phyloP scores from a whole-genome alignment of 2,329 filamentous ascomycete species.

The Penicillium sp. region DNA sequence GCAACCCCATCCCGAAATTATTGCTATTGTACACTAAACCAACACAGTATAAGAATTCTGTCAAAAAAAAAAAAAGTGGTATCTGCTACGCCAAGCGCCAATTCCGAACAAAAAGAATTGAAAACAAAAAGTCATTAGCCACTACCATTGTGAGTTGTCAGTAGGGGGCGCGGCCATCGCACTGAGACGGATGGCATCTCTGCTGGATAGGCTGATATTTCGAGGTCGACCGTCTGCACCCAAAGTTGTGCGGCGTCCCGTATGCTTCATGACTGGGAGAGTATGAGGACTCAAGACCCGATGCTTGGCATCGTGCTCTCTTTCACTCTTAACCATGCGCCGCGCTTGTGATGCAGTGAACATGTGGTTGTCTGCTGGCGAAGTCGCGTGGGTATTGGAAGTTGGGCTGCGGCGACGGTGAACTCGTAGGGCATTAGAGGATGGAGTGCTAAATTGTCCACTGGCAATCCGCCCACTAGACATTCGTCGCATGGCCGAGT shows the following conservation, averaged over 20 bases:
- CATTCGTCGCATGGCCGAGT: slow-evolving; percentile 57
- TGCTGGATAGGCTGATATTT: slow-evolving; percentile 38
- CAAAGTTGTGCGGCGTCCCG: slow-evolving; percentile 43
- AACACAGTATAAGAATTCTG: neutral
- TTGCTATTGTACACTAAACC: neutral
- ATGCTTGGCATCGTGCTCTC: slow-evolving; percentile 54
- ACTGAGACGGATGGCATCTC: slow-evolving; percentile 42
- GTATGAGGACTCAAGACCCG: slow-evolving; percentile 62
- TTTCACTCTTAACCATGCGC: slow-evolving; percentile 63
- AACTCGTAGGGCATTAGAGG: slow-evolving; percentile 41
- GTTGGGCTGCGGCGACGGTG: slow-evolving; percentile 59
- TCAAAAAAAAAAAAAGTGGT: slow-evolving; percentile 27
- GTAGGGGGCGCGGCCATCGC: slow-evolving; percentile 36
- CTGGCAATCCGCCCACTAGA: slow-evolving; percentile 30
- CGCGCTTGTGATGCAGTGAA: slow-evolving; percentile 66
- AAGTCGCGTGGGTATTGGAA: slow-evolving; percentile 48
- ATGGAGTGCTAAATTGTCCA: slow-evolving; percentile 41
- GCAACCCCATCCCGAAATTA: neutral
- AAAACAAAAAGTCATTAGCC: no score
- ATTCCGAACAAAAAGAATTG: slow-evolving; percentile 14
- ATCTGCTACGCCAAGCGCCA: slow-evolving; percentile 32
- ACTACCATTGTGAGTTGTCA: slow-evolving; percentile 29
- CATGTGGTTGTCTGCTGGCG: slow-evolving; percentile 57
- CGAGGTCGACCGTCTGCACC: slow-evolving; percentile 41
- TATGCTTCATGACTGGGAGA: slow-evolving; percentile 57